These are phyloP conservation scores for Epicoccum nigrum DNA, from an alignment of 2,329 filamentous ascomycete genomes.

Conservation along the genomic window DNA sequence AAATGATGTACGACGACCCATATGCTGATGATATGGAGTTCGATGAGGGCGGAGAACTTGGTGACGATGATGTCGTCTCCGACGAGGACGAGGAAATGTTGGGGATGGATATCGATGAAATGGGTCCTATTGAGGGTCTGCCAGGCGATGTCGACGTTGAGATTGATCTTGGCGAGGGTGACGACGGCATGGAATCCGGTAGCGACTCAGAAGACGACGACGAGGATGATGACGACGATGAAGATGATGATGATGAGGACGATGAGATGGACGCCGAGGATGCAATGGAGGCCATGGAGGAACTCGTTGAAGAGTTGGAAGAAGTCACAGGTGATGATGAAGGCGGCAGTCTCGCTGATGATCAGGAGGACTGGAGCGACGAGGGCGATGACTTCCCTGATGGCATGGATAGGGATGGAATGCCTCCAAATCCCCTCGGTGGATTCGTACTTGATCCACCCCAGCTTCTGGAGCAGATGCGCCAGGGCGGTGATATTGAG, in stretches of 20 bases:
- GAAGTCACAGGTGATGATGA: slow-evolving; percentile 57
- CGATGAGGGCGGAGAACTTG: slow-evolving; percentile 71
- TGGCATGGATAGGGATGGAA: slow-evolving; percentile 57
- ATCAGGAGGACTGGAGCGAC: slow-evolving; percentile 52
- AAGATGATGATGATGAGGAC: slow-evolving; percentile 53
- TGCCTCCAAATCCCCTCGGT: slow-evolving; percentile 49
- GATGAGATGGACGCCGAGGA: slow-evolving; percentile 47
- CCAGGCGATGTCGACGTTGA: slow-evolving; percentile 76
- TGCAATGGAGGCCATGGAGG: slow-evolving; percentile 28
- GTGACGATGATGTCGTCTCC: slow-evolving; percentile 74
- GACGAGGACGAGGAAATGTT: slow-evolving; percentile 85
- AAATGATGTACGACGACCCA: slow-evolving; percentile 82
- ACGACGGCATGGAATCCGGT: slow-evolving; percentile 62
- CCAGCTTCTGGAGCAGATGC: slow-evolving; percentile 46
- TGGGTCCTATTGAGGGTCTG: slow-evolving; percentile 73
- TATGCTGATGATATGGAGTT: slow-evolving; percentile 93
- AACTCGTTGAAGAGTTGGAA: slow-evolving; percentile 47
- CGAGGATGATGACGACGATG: slow-evolving; percentile 56
- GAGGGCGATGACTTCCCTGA: slow-evolving; percentile 54
- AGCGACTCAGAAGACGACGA: slow-evolving; percentile 62
- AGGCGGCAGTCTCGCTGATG: slow-evolving; percentile 52
- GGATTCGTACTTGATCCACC: slow-evolving; percentile 47
- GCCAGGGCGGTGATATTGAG: slow-evolving; percentile 55
- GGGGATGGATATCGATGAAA: slow-evolving; percentile 80
- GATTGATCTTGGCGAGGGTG: slow-evolving; percentile 78